These are phyloP conservation scores for Kentomonas sorsogonicus DNA, from an alignment of 208 protist genomes.

Conservation along the genomic window DNA sequence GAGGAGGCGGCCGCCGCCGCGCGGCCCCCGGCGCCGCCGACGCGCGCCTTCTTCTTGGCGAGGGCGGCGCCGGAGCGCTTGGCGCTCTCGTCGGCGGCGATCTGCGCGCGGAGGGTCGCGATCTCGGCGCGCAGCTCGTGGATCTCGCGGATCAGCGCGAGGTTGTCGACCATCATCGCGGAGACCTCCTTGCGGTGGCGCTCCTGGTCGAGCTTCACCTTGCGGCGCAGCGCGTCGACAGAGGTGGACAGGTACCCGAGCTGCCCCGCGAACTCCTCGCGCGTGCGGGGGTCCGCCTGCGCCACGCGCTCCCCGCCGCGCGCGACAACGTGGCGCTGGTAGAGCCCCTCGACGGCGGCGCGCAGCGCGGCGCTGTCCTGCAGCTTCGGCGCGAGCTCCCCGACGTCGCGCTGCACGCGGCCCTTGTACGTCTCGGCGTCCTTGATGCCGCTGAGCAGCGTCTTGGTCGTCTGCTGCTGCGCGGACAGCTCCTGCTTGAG, in stretches of 20 bases:
- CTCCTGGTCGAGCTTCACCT: conserved; percentile 88
- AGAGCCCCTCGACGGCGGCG: conserved; percentile 75
- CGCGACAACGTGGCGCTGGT: conserved; percentile 75
- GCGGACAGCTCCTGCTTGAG: conserved; percentile 85
- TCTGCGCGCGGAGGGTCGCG: conserved; percentile 53
- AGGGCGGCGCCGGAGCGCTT: conserved; percentile 14
- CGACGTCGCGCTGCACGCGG: conserved; percentile 74
- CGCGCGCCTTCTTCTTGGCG: conserved; percentile 2
- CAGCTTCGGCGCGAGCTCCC: conserved; percentile 75
- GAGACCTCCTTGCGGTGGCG: conserved; percentile 86
- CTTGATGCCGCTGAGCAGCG: conserved; percentile 73
- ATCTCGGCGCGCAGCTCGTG: conserved; percentile 92
- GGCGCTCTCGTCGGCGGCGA: conserved; percentile 51
- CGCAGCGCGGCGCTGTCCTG: conserved; percentile 89
- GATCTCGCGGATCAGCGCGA: conserved; percentile 93
- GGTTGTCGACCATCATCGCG: conserved; percentile 94
- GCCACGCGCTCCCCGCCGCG: conserved; percentile 62
- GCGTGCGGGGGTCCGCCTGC: conserved; percentile 65
- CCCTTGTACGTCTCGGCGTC: conserved; percentile 87
- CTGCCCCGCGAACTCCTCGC: conserved; percentile 89
- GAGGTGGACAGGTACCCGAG: conserved; percentile 89
- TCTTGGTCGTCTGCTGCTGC: conserved; percentile 78
- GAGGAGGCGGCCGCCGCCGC: neutral
- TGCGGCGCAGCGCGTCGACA: conserved; percentile 89
- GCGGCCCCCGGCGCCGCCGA: neutral